phyloP scores from a whole-genome alignment of 768 basidiomycete genomes.

The Favolaschia claudopus region DNA sequence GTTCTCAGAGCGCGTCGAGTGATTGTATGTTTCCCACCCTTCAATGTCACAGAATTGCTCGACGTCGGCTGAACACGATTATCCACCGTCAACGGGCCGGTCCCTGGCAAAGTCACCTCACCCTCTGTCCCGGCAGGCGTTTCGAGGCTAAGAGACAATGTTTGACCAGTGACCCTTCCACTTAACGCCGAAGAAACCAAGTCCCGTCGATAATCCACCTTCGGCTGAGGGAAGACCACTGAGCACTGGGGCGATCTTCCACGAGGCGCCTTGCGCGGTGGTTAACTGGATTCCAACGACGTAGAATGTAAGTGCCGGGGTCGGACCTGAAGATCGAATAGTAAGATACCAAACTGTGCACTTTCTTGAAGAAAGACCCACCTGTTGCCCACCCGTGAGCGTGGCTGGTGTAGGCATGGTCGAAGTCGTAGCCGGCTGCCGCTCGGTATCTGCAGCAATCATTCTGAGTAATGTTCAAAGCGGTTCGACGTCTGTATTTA shows the following conservation, averaged over 20 bases:
- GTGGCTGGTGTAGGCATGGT: slow-evolving; percentile 55
- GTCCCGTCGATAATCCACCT: slow-evolving; percentile 53
- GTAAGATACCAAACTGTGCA: not conserved
- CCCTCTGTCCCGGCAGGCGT: slow-evolving; percentile 38
- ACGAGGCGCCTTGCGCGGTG: slow-evolving; percentile 48
- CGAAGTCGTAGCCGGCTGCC: slow-evolving; percentile 54
- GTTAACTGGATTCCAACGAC: slow-evolving; percentile 53
- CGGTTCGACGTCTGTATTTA: not conserved
- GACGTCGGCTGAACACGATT: not conserved
- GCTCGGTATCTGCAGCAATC: slow-evolving; percentile 49
- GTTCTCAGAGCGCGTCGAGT: not conserved
- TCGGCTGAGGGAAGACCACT: slow-evolving; percentile 49
- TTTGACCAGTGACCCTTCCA: slow-evolving; percentile 38
- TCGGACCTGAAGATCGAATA: slow-evolving; percentile 41
- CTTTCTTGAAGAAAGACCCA: not conserved
- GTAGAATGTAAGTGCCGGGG: slow-evolving; percentile 55
- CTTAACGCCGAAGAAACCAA: slow-evolving; percentile 54
- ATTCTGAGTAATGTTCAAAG: too few relatives aligned
- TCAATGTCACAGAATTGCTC: slow-evolving; percentile 7
- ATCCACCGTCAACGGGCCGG: slow-evolving; percentile 30
- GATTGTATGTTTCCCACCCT: slow-evolving; percentile 19
- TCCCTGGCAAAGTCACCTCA: slow-evolving; percentile 36
- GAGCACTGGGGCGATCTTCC: slow-evolving; percentile 53
- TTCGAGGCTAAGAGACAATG: slow-evolving; percentile 31
- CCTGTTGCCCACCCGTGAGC: slow-evolving; percentile 56